These are phyloP conservation scores for Nothophytophthora sp. DNA, from an alignment of 352 stramenopile genomes.

Conservation along the genomic window DNA sequence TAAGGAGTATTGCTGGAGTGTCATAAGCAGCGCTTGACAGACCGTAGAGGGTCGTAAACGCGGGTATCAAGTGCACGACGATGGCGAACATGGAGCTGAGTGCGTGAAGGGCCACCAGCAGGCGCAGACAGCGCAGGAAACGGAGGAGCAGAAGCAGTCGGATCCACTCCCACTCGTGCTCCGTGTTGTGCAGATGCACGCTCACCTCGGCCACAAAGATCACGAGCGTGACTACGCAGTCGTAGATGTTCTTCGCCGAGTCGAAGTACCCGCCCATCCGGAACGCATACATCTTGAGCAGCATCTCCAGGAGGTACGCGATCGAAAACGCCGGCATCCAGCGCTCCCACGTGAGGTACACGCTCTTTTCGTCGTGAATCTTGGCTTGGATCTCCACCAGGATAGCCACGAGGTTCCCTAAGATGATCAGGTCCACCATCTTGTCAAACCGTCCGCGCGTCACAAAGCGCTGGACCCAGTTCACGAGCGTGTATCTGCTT, in stretches of 20 bases:
- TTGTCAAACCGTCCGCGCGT: slow-evolving; percentile 35
- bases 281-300: slow-evolving; percentile 74
- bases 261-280: slow-evolving; percentile 58
- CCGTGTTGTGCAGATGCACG: slow-evolving; percentile 44
- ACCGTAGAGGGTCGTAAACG: slow-evolving; percentile 66
- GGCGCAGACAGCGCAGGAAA: slow-evolving; percentile 55
- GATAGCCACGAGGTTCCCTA: slow-evolving; percentile 48
- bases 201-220: slow-evolving; percentile 57
- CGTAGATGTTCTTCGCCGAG: slow-evolving; percentile 79
- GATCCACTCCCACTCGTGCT: slow-evolving; percentile 50
- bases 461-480: slow-evolving; percentile 27
- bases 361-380: slow-evolving; percentile 23
- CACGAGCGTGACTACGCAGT: slow-evolving; percentile 74
- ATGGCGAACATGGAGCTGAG: slow-evolving; percentile 59
- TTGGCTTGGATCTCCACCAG: slow-evolving; percentile 54
- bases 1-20: too few relatives aligned
- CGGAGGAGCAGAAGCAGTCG: slow-evolving; percentile 58
- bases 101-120: slow-evolving; percentile 47
- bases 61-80: slow-evolving; percentile 43
- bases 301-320: slow-evolving; percentile 80
- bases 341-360: slow-evolving; percentile 39
- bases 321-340: slow-evolving; percentile 74
- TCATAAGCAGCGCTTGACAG: neutral
- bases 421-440: slow-evolving; percentile 36
- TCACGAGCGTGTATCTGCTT: slow-evolving; percentile 23